Percentiles rank a stretch among this genome's conserved stretches.
phyloP scores from a whole-genome alignment of 1,139 yeast species.

The Saccharomycopsis phalli region DNA sequence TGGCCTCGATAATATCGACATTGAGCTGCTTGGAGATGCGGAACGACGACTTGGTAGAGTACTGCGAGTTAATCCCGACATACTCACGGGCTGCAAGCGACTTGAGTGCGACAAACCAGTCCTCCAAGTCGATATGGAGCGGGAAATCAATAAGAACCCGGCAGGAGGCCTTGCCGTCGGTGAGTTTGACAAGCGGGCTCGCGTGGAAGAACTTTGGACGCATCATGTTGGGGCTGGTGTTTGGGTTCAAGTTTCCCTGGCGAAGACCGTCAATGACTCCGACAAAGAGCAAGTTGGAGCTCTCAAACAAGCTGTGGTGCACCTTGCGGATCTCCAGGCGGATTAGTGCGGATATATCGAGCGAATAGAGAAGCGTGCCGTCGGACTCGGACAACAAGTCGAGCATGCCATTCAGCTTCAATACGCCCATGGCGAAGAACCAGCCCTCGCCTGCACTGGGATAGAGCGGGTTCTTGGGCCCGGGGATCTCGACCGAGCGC shows the following conservation, averaged over 20 bases:
- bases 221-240: slow-evolving; percentile 13
- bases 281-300: slow-evolving; percentile 47
- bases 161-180: slow-evolving; percentile 21
- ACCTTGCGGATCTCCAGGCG: slow-evolving; percentile 62
- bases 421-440: slow-evolving; percentile 69
- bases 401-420: slow-evolving; percentile 58
- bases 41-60: slow-evolving; percentile 28
- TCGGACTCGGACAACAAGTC: slow-evolving; percentile 57
- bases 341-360: slow-evolving; percentile 48
- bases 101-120: slow-evolving; percentile 71
- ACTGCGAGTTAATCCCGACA: slow-evolving; percentile 29
- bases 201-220: slow-evolving; percentile 21
- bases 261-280: slow-evolving; percentile 51
- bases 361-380: slow-evolving; percentile 54
- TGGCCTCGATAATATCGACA: slow-evolving; percentile 63
- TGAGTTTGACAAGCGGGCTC: slow-evolving; percentile 9
- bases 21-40: slow-evolving; percentile 48
- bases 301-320: slow-evolving; percentile 60
- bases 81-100: slow-evolving; percentile 59
- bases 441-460: slow-evolving; percentile 43
- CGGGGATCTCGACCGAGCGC: slow-evolving; percentile 32
- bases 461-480: slow-evolving; percentile 22
- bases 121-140: slow-evolving; percentile 64
- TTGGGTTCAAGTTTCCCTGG: slow-evolving; percentile 18
- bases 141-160: slow-evolving; percentile 56